Base-by-base conservation (phyloP, 148 eudicot genomes). In the Heliamphora exappendiculata region DNA sequence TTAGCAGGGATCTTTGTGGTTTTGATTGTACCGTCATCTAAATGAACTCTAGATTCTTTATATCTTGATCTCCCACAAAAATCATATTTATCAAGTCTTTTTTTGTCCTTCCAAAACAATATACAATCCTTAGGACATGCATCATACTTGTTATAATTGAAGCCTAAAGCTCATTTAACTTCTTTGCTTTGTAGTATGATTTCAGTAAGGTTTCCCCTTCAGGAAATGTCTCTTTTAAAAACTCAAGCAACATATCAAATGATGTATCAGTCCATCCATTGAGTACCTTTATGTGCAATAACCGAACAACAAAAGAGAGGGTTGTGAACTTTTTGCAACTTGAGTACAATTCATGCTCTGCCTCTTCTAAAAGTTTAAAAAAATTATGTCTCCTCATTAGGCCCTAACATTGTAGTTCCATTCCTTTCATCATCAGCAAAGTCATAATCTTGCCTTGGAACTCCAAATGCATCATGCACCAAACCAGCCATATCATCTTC, bases 211-310 rank as follows among this genome's bases (percentile, higher is more conserved):
- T 59, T 78, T 24, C 73, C 47, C 73, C 60, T 0, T 39, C 24
- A n/a, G 12, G 33, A 77, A 77, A 77, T 8, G 54, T 73, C 20
- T 29, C 69, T 36, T 70, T 44, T 41, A 57, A 51, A 14, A 26
- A 50, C 59, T 78, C 66, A 29, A 44, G 69, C 19, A 78, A 19
- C 75, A 78, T 70, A n/a, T 72, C 65, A 26, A 77, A 77, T 12
- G 67, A 68, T 29, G 54, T 77, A 17, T 77, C 74, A 41, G 44
- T 68, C 55, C 66, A 57, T 8, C 60, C 22, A 57, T 36, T 41
- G 17, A 55, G 47, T 34, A 55, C 66, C 42, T 69, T 77, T 39
- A 68, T 77, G 29, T 77, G 68, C 22, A 78, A 64, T 17, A 78
- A 33, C 3, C 34, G 64, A 28, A 70, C 13, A 7, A 60, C 17